Evolutionary conservation across 192 early-diverging fungal genomes (phyloP).

Genomic region (Rhizoclosmatium globosum): DNA sequence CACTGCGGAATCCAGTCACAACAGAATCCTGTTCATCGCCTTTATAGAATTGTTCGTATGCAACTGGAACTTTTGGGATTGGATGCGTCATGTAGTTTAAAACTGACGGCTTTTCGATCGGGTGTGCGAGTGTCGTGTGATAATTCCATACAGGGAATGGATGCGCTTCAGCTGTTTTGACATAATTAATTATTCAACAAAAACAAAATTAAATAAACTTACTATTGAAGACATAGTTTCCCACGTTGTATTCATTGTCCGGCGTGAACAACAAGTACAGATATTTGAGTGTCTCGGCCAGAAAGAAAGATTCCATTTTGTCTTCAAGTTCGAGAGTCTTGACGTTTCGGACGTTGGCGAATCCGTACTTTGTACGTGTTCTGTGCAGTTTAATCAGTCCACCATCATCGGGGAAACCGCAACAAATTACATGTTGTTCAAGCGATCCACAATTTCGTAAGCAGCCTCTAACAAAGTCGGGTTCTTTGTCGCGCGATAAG

Average conservation of each 20-base stretch:
- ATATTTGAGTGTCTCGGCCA: conserved; percentile 44
- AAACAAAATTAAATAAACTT: conserved; percentile 5
- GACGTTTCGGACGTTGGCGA: conserved; percentile 43
- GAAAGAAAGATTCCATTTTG: conserved; percentile 46
- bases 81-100: neutral
- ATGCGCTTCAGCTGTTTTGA: conserved; percentile 37
- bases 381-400: neutral
- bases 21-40: conserved; percentile 33
- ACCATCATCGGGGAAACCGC: neutral
- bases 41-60: conserved; percentile 5
- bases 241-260: conserved; percentile 33
- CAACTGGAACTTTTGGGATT: neutral
- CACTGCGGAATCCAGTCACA: conserved; percentile 16
- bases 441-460: conserved; percentile 34
- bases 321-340: conserved; percentile 29
- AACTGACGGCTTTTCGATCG: neutral
- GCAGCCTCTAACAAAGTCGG: conserved; percentile 33
- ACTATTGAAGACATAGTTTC: conserved; percentile 40
- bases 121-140: conserved; percentile 18
- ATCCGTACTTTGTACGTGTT: conserved; percentile 38
- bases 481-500: conserved; percentile 43
- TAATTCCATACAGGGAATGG: conserved; percentile 37
- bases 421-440: conserved; percentile 31
- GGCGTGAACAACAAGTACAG: conserved; percentile 34
- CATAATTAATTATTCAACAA: neutral